Conservation (phyloP, 2,329 filamentous ascomycete genomes). For the Reticulascus tulasneorum region DNA sequence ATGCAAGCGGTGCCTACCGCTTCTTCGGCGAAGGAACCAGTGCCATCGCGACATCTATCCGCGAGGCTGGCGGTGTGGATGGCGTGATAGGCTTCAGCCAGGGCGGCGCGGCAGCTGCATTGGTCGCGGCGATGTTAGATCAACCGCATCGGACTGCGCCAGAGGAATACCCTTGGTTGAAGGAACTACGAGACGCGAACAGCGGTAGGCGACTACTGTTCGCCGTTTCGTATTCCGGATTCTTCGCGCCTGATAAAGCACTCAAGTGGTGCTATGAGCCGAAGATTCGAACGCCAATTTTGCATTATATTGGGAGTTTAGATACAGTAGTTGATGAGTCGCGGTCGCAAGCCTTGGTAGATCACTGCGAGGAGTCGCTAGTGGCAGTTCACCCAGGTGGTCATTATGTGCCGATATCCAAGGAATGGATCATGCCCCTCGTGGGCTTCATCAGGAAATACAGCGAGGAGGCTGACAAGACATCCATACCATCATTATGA, state of each 20-base stretch:
- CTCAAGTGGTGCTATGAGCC: constrained; percentile 68
- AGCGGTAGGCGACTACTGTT: constrained; percentile 55
- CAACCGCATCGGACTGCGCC: constrained; percentile 25
- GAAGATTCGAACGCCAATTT: constrained; percentile 67
- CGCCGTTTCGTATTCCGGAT: constrained; percentile 73
- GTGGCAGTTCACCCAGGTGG: constrained; percentile 76
- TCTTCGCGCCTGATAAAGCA: constrained; percentile 57
- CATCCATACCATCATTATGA: too few species aligned
- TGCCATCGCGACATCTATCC: constrained; percentile 57
- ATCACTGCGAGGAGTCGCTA: constrained; percentile 53
- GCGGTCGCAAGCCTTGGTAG: constrained; percentile 63
- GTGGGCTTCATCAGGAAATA: constrained; percentile 62
- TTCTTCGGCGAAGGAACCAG: constrained; percentile 66
- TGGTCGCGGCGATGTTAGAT: constrained; percentile 73
- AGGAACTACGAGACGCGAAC: constrained; percentile 46
- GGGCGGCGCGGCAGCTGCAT: constrained; percentile 67
- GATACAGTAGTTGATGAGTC: constrained; percentile 85
- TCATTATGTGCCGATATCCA: constrained; percentile 81
- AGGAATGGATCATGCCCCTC: constrained; percentile 74
- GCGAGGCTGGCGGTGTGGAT: constrained; percentile 64
- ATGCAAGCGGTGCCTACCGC: constrained; percentile 59
- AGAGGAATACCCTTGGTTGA: constrained; percentile 35
- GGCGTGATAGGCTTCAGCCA: constrained; percentile 81
- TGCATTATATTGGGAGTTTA: constrained; percentile 79
- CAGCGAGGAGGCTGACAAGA: constrained; percentile 17